Evolutionary conservation across 306 rosid genomes (phyloP).

Genomic region (Vigna angularis): DNA sequence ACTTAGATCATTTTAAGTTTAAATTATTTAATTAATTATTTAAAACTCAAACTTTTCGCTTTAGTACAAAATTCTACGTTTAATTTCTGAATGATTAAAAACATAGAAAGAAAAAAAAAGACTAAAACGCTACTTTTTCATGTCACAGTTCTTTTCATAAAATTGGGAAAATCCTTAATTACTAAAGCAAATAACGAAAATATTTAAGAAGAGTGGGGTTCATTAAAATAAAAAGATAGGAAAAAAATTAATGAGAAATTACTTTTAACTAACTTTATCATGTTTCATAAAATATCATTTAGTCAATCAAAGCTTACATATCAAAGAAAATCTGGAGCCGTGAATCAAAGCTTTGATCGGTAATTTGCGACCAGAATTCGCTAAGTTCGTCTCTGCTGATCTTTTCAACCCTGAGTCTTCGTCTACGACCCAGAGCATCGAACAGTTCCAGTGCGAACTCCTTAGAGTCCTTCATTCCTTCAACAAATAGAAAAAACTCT

Average conservation of each 20-base stretch:
- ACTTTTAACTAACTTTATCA: slow-evolving; percentile 32
- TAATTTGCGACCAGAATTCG: slow-evolving; percentile 89
- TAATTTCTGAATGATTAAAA: no score
- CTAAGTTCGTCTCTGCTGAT: slow-evolving; percentile 72
- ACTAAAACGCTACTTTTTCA: no score
- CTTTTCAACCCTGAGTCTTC: slow-evolving; percentile 74
- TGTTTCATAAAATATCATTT: slow-evolving; percentile 8
- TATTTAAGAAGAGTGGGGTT: slow-evolving; percentile 20
- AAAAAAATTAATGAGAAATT: background rate
- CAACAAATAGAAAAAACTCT: background rate
- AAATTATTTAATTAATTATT: no score
- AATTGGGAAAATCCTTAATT: background rate
- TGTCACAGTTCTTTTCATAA: background rate
- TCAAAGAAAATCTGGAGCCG: slow-evolving; percentile 94
- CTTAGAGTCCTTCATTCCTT: slow-evolving; percentile 90
- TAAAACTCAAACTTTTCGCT: no score
- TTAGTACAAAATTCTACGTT: no score
- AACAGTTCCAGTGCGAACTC: slow-evolving; percentile 85
- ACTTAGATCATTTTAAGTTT: background rate
- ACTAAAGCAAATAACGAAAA: slow-evolving; percentile 31
- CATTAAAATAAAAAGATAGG: background rate
- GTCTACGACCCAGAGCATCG: slow-evolving; percentile 83
- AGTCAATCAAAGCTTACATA: slow-evolving; percentile 61
- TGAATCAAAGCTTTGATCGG: slow-evolving; percentile 95
- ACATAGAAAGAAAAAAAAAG: background rate